These are phyloP conservation scores for Alternaria viburni DNA, from an alignment of 2,329 filamentous ascomycete genomes.

Conservation along the genomic window DNA sequence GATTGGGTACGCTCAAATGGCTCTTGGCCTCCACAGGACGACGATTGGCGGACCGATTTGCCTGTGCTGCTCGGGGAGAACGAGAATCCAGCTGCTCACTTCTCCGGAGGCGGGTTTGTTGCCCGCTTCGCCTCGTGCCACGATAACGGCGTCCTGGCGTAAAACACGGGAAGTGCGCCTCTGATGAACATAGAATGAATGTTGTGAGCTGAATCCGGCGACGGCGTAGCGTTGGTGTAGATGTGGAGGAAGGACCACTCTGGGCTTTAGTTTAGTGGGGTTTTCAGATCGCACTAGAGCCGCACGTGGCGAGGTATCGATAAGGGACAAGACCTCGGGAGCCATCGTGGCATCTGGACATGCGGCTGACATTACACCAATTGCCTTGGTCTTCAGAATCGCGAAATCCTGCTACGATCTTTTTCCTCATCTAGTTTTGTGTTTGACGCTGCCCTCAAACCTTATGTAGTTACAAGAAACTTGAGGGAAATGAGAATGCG, in stretches of 20 bases:
- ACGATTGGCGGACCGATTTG: slow-evolving; percentile 26
- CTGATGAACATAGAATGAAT: background rate
- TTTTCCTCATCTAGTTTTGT: background rate
- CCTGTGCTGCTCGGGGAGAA: slow-evolving; percentile 14
- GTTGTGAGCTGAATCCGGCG: background rate
- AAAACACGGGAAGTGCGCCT: background rate
- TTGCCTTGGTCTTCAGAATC: background rate
- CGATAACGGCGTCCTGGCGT: background rate
- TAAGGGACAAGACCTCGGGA: background rate
- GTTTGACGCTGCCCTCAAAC: background rate
- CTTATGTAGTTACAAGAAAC: background rate
- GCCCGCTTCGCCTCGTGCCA: background rate
- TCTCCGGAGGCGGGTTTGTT: background rate
- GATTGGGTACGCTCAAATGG: slow-evolving; percentile 13
- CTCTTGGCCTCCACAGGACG: slow-evolving; percentile 24
- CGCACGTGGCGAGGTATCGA: slow-evolving; percentile 2
- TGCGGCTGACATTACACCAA: background rate
- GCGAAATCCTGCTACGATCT: background rate
- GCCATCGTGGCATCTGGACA: background rate
- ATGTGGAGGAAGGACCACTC: background rate
- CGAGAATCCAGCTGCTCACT: background rate
- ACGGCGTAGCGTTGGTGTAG: background rate
- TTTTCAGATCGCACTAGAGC: background rate
- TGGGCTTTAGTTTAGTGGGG: background rate
- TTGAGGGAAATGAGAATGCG: background rate